phyloP scores from a whole-genome alignment of 805 yeast genomes.

The Wickerhamomyces canadensis region DNA sequence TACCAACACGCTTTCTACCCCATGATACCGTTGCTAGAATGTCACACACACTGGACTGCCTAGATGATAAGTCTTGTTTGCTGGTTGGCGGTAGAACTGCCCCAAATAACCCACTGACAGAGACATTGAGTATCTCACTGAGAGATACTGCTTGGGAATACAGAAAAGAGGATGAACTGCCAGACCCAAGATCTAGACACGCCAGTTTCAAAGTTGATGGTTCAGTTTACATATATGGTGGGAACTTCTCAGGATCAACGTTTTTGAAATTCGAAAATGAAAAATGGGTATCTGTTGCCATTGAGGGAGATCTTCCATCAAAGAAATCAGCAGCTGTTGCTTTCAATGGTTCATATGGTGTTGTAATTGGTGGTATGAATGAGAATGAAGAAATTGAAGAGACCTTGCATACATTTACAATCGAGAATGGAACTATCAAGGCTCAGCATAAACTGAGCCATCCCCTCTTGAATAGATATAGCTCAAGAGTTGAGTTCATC shows the following conservation, averaged over 20 bases:
- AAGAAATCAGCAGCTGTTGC: conserved; percentile 33
- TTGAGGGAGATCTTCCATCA: conserved; percentile 11
- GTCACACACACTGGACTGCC: conserved; percentile 47
- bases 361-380: conserved; percentile 44
- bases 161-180: conserved; percentile 34
- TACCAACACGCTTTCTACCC: too few species aligned
- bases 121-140: conserved; percentile 34
- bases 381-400: conserved; percentile 19
- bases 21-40: conserved; percentile 37
- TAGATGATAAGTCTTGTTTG: conserved; percentile 27
- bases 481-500: conserved; percentile 34
- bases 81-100: conserved; percentile 64
- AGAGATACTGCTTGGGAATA: conserved; percentile 28
- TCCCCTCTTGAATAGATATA: conserved; percentile 40
- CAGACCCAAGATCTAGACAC: conserved; percentile 49
- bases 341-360: conserved; percentile 31
- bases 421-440: conserved; percentile 16
- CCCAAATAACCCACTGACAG: conserved; percentile 44
- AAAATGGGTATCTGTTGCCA: conserved; percentile 3
- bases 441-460: conserved; percentile 20
- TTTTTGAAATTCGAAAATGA: conserved; percentile 19
- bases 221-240: conserved; percentile 47
- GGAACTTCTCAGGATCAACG: conserved; percentile 24
- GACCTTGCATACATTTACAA: conserved; percentile 31
- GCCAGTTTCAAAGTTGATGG: conserved; percentile 28